Evolutionary conservation across 2,329 filamentous ascomycete species (phyloP).

Genomic region (Apiospora hydei): DNA sequence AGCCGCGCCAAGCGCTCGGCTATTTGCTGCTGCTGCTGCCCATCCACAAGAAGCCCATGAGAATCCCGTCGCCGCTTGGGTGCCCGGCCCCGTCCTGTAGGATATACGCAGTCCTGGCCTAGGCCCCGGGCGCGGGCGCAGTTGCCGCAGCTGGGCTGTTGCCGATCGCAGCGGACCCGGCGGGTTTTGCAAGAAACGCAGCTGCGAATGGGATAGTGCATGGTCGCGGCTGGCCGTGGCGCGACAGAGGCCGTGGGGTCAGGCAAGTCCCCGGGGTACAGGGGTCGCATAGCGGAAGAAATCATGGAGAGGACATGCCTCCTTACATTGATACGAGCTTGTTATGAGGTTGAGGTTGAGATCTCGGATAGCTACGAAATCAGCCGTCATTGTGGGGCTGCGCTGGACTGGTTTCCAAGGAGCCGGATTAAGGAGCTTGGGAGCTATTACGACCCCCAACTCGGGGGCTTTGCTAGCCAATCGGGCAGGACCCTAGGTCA

Average conservation of each 20-base stretch:
- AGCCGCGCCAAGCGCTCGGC: constrained; percentile 2
- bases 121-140: background rate
- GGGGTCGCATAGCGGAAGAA: background rate
- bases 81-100: background rate
- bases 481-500: background rate
- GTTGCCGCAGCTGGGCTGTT: background rate
- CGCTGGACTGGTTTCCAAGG: background rate
- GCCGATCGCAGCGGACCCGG: constrained; percentile 10
- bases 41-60: background rate
- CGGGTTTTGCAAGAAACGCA: background rate
- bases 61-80: background rate
- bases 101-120: background rate
- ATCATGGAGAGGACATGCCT: background rate
- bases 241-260: background rate
- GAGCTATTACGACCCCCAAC: too few relatives aligned
- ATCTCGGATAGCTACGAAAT: background rate
- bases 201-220: background rate
- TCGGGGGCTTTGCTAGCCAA: background rate
- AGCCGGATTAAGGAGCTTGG: background rate
- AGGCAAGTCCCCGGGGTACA: background rate
- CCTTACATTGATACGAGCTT: background rate
- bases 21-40: background rate
- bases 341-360: background rate
- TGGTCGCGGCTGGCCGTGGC: background rate
- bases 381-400: background rate